Conservation (phyloP, 768 basidiomycete genomes). For the Neoboletus magnificus region DNA sequence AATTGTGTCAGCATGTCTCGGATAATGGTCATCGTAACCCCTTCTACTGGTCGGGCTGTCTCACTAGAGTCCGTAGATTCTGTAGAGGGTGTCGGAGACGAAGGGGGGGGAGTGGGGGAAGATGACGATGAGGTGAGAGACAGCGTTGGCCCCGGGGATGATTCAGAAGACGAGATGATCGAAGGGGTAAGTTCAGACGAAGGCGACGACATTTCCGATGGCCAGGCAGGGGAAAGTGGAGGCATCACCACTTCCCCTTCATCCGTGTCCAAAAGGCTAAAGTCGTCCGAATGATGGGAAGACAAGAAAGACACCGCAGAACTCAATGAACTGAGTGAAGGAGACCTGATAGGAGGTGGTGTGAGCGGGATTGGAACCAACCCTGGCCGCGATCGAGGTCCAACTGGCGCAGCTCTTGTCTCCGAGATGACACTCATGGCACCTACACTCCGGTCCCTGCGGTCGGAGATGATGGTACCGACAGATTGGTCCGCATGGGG, state of each 20-base stretch:
- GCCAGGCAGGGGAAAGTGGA: conserved; percentile 38
- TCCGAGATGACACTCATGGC: conserved; percentile 41
- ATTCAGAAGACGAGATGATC: conserved; percentile 31
- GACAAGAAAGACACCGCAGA: conserved; percentile 45
- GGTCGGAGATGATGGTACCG: conserved; percentile 39
- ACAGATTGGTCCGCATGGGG: conserved; percentile 41
- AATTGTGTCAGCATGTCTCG: conserved; percentile 55
- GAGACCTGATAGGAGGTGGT: conserved; percentile 41
- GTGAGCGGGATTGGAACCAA: conserved; percentile 36
- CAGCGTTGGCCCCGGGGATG: conserved; percentile 36
- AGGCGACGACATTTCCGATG: conserved; percentile 30
- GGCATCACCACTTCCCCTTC: conserved; percentile 17
- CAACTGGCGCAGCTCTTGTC: conserved; percentile 23
- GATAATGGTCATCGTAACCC: conserved; percentile 41
- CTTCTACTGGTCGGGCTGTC: conserved; percentile 37
- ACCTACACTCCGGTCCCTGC: conserved; percentile 45
- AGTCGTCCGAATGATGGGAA: conserved; percentile 75
- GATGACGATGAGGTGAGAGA: conserved; percentile 38
- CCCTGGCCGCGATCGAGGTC: conserved; percentile 24
- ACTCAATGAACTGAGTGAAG: conserved; percentile 38
- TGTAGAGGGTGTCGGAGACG: conserved; percentile 35
- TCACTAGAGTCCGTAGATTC: conserved; percentile 28
- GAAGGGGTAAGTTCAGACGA: conserved; percentile 32
- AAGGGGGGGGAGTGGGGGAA: conserved; percentile 34
- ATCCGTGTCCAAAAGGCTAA: conserved; percentile 42